Evolutionary conservation across 441 rosid genomes (phyloP), one percentile per base, ranked within the genome.

Genomic region (Omphalea diandra): DNA sequence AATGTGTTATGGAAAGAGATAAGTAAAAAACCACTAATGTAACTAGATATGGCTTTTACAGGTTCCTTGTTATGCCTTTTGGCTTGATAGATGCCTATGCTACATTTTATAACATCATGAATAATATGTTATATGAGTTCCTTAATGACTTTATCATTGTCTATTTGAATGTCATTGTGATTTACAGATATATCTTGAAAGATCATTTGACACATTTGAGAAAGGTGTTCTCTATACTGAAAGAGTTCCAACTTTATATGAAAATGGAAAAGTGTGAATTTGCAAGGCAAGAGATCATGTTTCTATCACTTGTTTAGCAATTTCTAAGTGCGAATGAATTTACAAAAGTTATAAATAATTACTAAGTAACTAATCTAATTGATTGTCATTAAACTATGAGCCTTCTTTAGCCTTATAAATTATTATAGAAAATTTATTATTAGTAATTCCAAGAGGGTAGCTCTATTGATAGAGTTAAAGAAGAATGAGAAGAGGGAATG

Each of bases 161-260:
- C 0, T 47, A 47, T 32, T 8, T 49, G 15, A 7, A 61, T 40
- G 50, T 22, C 11, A 61, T 61, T 38, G 11, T n/a, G n/a, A n/a
- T n/a, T n/a, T n/a, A n/a, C n/a, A n/a, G n/a, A n/a, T n/a, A n/a
- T n/a, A n/a, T n/a, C n/a, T 61, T 1, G 8, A 17, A 36, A 11
- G 46, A 59, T 3, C 44, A 59, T 15, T n/a, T 59, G 44, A 4
- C 0, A 22, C 10, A 65, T 33, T 47, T 47, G 0, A 1, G 17
- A 3, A 0, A 4, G 2, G 57, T 47, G 43, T 7, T 47, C 0
- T 0, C 0, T 5, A 9, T 3, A 0, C 15, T 65, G 0, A 0
- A 7, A 2, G 5, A n/a, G 9, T 0, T 17, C 9, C 6, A 47
- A 11, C 12, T 47, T 0, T 6, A 27, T 14, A 7, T 66, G 4